phyloP scores from a whole-genome alignment of 176 grass and related monocot genomes.

The Otatea glauca region DNA sequence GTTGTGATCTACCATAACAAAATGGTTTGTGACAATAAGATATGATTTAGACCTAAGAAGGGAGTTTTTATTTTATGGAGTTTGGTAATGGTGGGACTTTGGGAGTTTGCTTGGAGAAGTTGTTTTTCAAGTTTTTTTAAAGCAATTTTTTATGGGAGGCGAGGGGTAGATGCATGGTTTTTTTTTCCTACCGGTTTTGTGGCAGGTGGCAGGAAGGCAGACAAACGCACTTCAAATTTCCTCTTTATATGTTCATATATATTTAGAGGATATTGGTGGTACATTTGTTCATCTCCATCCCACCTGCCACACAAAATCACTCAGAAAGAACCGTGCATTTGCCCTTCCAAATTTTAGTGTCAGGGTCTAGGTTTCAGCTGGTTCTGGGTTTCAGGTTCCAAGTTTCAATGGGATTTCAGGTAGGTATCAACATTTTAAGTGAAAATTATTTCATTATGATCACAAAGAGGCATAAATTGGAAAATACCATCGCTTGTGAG shows the following conservation, averaged over 20 bases:
- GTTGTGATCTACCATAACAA: background rate
- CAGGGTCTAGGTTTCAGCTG: background rate
- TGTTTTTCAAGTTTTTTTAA: background rate
- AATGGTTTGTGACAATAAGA: background rate
- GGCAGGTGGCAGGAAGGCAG: background rate
- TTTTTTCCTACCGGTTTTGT: background rate
- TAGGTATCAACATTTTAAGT: background rate
- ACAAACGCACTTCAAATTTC: background rate
- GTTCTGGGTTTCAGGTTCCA: background rate
- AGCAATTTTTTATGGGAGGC: background rate
- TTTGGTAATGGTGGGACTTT: background rate
- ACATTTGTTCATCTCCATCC: background rate
- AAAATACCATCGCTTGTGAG: no score
- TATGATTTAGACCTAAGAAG: background rate
- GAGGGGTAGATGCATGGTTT: background rate
- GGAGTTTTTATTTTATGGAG: background rate
- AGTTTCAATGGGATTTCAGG: background rate
- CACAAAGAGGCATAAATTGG: no score
- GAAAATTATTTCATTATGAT: no score
- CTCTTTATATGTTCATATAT: background rate
- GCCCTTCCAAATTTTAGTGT: background rate
- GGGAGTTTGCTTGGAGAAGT: background rate
- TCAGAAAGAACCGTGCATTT: background rate
- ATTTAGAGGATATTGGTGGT: background rate
- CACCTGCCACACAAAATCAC: background rate